Evolutionary conservation across 2,329 filamentous ascomycete species (phyloP), one percentile per base, ranked within the genome.

Genomic region (Sphaerulina populicola): DNA sequence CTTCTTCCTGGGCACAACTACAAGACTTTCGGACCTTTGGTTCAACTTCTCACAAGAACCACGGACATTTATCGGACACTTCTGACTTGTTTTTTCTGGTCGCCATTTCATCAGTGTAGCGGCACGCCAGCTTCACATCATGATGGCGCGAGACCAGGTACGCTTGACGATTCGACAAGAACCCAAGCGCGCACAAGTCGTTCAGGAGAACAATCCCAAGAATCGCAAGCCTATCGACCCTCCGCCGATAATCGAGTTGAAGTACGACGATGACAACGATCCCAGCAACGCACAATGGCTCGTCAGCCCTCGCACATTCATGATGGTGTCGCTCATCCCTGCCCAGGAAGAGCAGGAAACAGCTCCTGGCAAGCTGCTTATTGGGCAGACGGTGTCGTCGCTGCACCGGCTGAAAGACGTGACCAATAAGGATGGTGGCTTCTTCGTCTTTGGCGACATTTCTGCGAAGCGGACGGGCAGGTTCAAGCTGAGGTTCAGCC

Each of bases 381-480:
- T 82, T 35, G 88, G 88, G 7, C 86, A 84, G 4, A 74, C 86
- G 38, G 83, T 86, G 4, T 94, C 88, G 1, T 94, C 88, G 7
- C 74, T 93, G 44, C 86, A 94, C 67, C 79, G 86, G 48, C 72
- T 94, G 48, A 91, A 93, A 67, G 86, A 94, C 44, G 53, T 59
- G 43, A 59, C 52, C 49, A 59, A 59, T 39, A 59, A 59, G 31
- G 87, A 93, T 68, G 85, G 85, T 9, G 88, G 83, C 0, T 94
- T 89, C 70, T 94, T 94, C 63, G 83, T 94, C n/a, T 94, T 94
- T 68, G 86, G 86, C 4, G 88, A 95, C 67, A 74, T 95, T 18
- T 93, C 87, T 0, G 81, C 91, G 54, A 85, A 85, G 64, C 74
- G 81, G 21, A 80, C 86, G 61, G 89, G 89, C 29, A 75, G 74